A percentile compares a stretch with the other conserved stretches of the same genome.
Evolutionary conservation across 225 moss, liverwort and hornwort species (phyloP).

Genomic region (Sphagnum tenellum): DNA sequence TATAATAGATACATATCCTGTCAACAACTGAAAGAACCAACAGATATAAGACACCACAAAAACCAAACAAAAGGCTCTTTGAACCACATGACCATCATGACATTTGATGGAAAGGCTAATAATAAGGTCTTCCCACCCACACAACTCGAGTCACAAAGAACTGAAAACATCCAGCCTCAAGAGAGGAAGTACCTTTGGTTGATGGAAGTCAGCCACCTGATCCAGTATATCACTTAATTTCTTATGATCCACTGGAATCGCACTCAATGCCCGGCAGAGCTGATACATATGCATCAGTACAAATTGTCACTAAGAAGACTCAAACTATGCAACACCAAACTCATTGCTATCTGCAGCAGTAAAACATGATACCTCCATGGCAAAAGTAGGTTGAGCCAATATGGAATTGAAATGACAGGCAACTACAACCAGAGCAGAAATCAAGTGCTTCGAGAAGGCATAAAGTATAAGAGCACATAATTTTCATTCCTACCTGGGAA

Average conservation of each 20-base stretch:
- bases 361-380: neutral
- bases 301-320: neutral
- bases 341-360: neutral
- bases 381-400: neutral
- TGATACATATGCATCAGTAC: constrained; percentile 14
- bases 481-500: constrained; percentile 56
- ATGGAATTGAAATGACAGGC: neutral
- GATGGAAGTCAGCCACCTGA: constrained; percentile 81
- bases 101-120: no score
- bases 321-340: neutral
- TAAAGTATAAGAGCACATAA: neutral
- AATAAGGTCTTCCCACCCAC: neutral
- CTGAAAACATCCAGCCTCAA: neutral
- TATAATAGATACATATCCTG: no score
- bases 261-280: constrained; percentile 64
- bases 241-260: constrained; percentile 53
- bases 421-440: neutral
- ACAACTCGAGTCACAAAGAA: neutral
- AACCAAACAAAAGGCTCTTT: no score
- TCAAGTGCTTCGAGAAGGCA: neutral
- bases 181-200: constrained; percentile 53
- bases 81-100: no score
- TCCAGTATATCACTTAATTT: constrained; percentile 53
- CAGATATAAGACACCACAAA: no score
- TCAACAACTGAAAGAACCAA: no score